Base-by-base conservation (phyloP, 23 red algal genomes). In the Chondrus crispus region DNA sequence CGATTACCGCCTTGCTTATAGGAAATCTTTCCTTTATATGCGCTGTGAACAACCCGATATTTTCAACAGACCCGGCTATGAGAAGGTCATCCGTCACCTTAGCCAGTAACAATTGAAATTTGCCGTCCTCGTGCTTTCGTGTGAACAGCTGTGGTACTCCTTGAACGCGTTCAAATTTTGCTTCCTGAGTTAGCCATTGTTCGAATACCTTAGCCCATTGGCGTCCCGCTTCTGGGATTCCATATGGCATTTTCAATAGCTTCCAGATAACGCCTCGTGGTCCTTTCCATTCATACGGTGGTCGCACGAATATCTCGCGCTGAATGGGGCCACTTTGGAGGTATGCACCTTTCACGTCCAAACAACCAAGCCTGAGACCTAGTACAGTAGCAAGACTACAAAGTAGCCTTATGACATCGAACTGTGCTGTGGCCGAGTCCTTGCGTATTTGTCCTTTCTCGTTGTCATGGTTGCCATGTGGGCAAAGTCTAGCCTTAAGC, bases 331-430 rank as follows among this genome's bases (percentile, higher is more conserved):
- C 62, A 33, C 83, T 87, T 87, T 87, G 83, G 18, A 87, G 83
- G 62, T 87, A 87, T 26, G 62, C 83, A 4, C 60, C 83, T 87
- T 87, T 87, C 43, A 87, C 24, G 49, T 87, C 83, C 18, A 87
- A 72, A 50, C 83, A 87, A 47, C 83, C 45, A 50, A 87, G 22
- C 26, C 13, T 71, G 36, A 87, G 39, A 33, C 49, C 73, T 4
- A 70, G 58, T 19, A 52, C 1, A 19, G 62, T 72, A 48, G 48
- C 45, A 3, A 87, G 49, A 4, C 62, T 43, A 52, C 14, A 35
- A 4, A 87, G 10, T 38, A 87, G 70, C 62, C 83, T 1, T 71
- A 87, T 87, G 47, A 72, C 63, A 43, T 87, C 13, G 53, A 87
- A 87, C 32, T 87, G 83, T 1, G 83, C 83, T 24, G 1, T 87